Conservation (phyloP, 768 basidiomycete species). For the Termitomyces sp. region DNA sequence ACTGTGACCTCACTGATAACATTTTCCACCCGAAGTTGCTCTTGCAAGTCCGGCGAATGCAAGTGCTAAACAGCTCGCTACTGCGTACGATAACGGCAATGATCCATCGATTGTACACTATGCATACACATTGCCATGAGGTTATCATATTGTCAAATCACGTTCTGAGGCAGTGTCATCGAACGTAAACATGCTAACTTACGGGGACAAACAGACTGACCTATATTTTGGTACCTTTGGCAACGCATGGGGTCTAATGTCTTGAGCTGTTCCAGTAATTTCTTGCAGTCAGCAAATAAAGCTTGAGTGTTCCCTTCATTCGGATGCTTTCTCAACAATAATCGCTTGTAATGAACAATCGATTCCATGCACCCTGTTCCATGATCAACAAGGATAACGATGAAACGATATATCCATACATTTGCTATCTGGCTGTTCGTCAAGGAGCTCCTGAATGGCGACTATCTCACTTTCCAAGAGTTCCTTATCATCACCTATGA, state of each 20-base stretch:
- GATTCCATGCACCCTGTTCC: conserved; percentile 90
- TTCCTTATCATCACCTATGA: conserved; percentile 48
- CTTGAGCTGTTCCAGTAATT: conserved; percentile 43
- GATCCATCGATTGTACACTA: not conserved
- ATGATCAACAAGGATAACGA: not conserved
- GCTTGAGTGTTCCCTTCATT: conserved; percentile 3
- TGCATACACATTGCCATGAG: not conserved
- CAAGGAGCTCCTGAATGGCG: conserved; percentile 76
- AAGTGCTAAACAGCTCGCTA: conserved; percentile 43
- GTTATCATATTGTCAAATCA: not conserved
- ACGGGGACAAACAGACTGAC: conserved; percentile 25
- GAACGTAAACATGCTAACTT: not conserved
- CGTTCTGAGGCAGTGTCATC: not conserved
- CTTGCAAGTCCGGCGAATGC: conserved; percentile 57
- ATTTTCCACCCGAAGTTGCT: conserved; percentile 34
- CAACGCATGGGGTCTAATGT: conserved; percentile 53
- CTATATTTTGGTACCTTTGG: conserved; percentile 63
- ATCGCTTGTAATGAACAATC: conserved; percentile 72
- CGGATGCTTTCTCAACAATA: conserved; percentile 51
- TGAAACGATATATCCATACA: conserved; percentile 41
- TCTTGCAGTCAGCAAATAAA: conserved; percentile 21
- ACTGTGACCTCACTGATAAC: not conserved
- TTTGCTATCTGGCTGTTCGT: conserved; percentile 90
- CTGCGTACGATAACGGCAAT: not conserved
- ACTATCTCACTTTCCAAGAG: conserved; percentile 70